phyloP scores from a whole-genome alignment of 2,329 filamentous ascomycete genomes.

The Colletotrichum coccodes region DNA sequence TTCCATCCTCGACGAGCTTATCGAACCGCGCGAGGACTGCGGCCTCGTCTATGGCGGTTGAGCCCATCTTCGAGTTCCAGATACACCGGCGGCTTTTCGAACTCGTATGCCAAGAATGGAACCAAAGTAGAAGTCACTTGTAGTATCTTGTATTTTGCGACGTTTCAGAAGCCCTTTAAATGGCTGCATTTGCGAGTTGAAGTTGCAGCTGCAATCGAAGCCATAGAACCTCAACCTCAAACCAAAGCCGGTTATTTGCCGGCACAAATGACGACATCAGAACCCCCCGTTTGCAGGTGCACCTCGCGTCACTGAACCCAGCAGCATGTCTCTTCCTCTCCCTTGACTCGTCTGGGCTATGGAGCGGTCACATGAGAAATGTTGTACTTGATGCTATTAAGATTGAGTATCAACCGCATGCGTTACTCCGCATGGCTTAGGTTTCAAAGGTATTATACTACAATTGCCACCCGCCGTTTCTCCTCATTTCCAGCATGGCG shows the following conservation, averaged over 20 bases:
- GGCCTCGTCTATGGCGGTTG: constrained; percentile 1
- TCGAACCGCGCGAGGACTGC: constrained; percentile 19
- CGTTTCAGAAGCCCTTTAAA: no score
- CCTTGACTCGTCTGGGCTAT: background rate
- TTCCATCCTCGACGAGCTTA: background rate
- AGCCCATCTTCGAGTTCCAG: constrained; percentile 4
- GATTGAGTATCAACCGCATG: background rate
- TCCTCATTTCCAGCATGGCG: background rate
- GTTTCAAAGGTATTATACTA: constrained; percentile 23
- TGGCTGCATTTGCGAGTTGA: no score
- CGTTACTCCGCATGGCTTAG: background rate
- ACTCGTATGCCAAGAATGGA: no score
- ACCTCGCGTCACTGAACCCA: background rate
- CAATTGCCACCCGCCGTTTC: background rate
- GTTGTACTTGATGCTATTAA: constrained; percentile 14
- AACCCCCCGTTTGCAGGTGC: background rate
- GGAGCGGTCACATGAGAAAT: no score
- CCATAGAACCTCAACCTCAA: no score
- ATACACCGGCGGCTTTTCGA: no score
- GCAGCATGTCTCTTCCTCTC: background rate
- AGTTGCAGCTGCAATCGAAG: background rate
- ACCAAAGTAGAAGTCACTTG: no score
- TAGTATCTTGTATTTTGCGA: no score
- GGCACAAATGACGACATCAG: constrained; percentile 19
- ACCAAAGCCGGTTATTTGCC: background rate